Base-by-base conservation (phyloP, 2,329 filamentous ascomycete species). In the Alternaria consortialis region DNA sequence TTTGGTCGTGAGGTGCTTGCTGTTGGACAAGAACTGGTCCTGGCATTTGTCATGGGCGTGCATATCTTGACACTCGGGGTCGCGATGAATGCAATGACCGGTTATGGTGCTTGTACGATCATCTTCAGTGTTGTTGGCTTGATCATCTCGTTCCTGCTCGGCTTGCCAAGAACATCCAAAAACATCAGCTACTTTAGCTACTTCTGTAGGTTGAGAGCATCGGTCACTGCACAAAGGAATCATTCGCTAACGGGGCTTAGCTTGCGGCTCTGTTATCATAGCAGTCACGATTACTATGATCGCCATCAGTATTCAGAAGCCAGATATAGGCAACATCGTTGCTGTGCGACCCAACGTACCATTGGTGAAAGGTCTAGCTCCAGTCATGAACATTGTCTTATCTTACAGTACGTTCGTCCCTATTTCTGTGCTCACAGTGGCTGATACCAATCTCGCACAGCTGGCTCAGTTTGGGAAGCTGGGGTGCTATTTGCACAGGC, bases 51-150 rank as follows among this genome's bases (percentile, higher is more conserved):
- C 68, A 88, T 90, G 77, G 88, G 86, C 34, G 90, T 88, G n/a
- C 91, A 93, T 77, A 82, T 90, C 53, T 80, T 92, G 63, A 91
- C 89, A 0, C 91, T 91, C 66, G 85, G 84, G 32, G 89, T 91
- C 69, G 89, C 89, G 66, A 86, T 91, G 77, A 88, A 88, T 68
- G 87, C 84, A 52, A 81, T 92, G 53, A 88, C 88, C 5, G 76
- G 85, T 4, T 84, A 90, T 63, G 85, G 83, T 0, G 83, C 85
- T 0, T 91, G 89, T 76, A 88, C 87, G 4, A 86, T 91, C 58
- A 81, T 87, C 1, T 91, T 87, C 79, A 86, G 84, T 4, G 80
- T 88, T n/a, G 80, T 88, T 2, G 88, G 87, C 0, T 70, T 88
- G 62, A 70, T 84, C 5, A 60, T 91, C 4, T 89, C 86, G 53